A percentile compares a stretch with the other conserved stretches of the same genome.
Evolutionary conservation across 23 red algal species (phyloP).

Genomic region (Gracilaria vermiculophylla): DNA sequence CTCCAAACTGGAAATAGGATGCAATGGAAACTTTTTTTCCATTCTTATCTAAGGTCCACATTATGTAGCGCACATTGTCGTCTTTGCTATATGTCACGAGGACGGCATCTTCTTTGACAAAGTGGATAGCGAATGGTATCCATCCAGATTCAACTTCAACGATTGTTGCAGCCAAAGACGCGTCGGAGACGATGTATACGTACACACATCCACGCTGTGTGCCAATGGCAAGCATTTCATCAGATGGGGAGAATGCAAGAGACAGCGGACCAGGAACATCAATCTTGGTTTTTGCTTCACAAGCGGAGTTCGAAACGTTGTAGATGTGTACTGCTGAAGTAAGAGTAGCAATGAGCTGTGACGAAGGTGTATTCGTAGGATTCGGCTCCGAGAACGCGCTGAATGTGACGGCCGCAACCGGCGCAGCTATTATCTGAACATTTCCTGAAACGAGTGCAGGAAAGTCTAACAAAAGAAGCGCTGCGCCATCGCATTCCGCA

Average conservation of each 20-base stretch:
- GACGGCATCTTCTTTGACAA: constrained; percentile 17
- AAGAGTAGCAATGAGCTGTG: background rate
- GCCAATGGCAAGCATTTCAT: constrained; percentile 32
- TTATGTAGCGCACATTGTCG: constrained; percentile 1
- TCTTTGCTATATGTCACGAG: constrained; percentile 42
- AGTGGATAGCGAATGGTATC: constrained; percentile 43
- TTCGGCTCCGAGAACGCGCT: background rate
- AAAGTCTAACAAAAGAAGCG: background rate
- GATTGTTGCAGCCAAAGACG: background rate
- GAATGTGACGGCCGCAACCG: background rate
- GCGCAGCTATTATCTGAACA: background rate
- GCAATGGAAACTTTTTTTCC: background rate
- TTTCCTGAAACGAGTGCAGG: background rate
- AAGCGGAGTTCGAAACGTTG: background rate
- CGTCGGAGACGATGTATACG: background rate
- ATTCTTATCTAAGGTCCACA: constrained; percentile 25
- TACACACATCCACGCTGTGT: constrained; percentile 25
- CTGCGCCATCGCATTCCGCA: constrained; percentile 9
- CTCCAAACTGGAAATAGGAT: constrained; percentile 18
- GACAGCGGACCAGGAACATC: constrained; percentile 16
- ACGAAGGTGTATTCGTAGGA: background rate
- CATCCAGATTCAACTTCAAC: constrained; percentile 60
- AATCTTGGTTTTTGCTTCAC: background rate
- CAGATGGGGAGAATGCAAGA: constrained; percentile 17
- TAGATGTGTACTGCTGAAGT: background rate